Evolutionary conservation across 176 grass and related monocot species (phyloP).

Genomic region (Oryza meyeriana): DNA sequence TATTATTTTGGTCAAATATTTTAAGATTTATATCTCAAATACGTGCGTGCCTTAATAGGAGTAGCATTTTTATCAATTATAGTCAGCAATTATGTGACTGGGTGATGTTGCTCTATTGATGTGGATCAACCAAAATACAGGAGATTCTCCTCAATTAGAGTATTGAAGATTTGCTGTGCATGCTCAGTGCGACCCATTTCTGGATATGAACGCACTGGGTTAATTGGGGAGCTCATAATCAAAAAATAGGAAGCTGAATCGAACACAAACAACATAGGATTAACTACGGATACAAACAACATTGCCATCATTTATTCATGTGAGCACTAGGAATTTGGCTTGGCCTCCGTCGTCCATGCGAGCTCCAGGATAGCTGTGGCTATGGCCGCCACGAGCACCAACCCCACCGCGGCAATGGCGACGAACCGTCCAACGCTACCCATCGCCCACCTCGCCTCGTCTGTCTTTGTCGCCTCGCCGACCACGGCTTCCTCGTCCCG

Average conservation of each 20-base stretch:
- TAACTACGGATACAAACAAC: not conserved
- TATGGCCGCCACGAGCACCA: not conserved
- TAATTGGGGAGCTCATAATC: too few relatives aligned
- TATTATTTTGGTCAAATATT: too few relatives aligned
- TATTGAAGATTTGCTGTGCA: too few relatives aligned
- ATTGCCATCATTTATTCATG: constrained; percentile 2
- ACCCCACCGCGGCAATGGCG: not conserved
- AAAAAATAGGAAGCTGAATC: not conserved
- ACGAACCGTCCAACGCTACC: not conserved
- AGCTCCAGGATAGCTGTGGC: not conserved
- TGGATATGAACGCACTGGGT: too few relatives aligned
- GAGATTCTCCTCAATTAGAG: too few relatives aligned
- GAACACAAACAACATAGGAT: not conserved
- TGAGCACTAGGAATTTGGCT: constrained; percentile 27
- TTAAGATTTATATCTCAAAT: too few relatives aligned
- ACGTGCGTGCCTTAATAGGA: too few relatives aligned
- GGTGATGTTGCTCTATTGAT: too few relatives aligned
- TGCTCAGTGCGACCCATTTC: too few relatives aligned
- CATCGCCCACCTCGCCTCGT: not conserved
- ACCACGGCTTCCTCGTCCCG: not conserved
- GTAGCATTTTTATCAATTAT: too few relatives aligned
- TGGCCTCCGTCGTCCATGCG: not conserved
- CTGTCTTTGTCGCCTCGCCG: not conserved
- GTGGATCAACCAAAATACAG: too few relatives aligned
- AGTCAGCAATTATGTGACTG: too few relatives aligned